Evolutionary conservation across 805 yeast genomes (phyloP).

Genomic region (Isabelozyma rhagii): DNA sequence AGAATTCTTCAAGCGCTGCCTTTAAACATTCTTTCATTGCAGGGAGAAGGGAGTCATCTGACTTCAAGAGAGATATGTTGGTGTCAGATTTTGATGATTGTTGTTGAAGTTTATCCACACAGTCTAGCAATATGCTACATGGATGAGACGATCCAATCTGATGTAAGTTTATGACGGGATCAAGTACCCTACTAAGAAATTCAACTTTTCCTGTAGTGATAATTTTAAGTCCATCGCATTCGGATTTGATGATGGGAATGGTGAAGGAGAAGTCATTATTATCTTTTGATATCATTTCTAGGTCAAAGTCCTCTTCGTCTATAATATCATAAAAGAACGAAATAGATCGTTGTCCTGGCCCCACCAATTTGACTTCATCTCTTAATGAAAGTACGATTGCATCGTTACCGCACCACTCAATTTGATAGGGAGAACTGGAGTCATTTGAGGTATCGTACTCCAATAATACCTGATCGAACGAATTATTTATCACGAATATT

Average conservation of each 20-base stretch:
- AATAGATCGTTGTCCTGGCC: slow-evolving; percentile 61
- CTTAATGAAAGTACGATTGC: slow-evolving; percentile 63
- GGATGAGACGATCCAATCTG: slow-evolving; percentile 83
- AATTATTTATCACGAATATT: slow-evolving; percentile 49
- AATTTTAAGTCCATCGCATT: slow-evolving; percentile 68
- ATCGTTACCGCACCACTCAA: slow-evolving; percentile 86
- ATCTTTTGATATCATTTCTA: slow-evolving; percentile 13
- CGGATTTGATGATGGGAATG: slow-evolving; percentile 46
- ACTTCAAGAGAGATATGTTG: slow-evolving; percentile 53
- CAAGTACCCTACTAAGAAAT: slow-evolving; percentile 61
- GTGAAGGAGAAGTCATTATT: slow-evolving; percentile 21
- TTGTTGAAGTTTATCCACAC: slow-evolving; percentile 54
- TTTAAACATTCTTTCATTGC: slow-evolving; percentile 72
- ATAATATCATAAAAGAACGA: slow-evolving; percentile 48
- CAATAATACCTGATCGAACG: slow-evolving; percentile 42
- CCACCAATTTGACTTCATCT: slow-evolving; percentile 67
- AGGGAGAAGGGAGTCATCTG: slow-evolving; percentile 39
- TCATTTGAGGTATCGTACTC: slow-evolving; percentile 43
- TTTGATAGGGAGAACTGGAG: slow-evolving; percentile 37
- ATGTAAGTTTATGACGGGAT: slow-evolving; percentile 58
- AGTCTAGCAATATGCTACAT: slow-evolving; percentile 77
- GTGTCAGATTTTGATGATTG: slow-evolving; percentile 82
- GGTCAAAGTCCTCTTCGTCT: slow-evolving; percentile 27
- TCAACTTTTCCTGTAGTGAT: slow-evolving; percentile 58
- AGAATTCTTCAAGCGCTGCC: slow-evolving; percentile 78